Conservation (phyloP, 768 basidiomycete genomes). For the Hortiboletus flavorubellus region DNA sequence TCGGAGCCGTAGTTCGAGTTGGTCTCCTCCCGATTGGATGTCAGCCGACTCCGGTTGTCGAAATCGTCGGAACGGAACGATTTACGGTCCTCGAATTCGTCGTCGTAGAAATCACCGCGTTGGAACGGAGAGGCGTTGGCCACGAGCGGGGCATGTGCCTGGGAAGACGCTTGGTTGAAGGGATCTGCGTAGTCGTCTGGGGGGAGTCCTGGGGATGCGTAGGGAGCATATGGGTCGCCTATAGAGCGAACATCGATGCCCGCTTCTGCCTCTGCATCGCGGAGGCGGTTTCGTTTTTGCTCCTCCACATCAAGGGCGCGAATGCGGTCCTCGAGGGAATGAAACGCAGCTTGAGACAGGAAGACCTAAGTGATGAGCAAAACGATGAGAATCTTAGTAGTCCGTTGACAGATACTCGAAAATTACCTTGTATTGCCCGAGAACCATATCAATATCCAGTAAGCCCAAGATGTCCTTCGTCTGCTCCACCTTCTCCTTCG, state of each 20-base stretch:
- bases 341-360: constrained; percentile 66
- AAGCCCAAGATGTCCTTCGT: constrained; percentile 54
- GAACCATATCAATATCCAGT: constrained; percentile 67
- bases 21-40: no score
- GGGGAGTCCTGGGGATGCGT: constrained; percentile 47
- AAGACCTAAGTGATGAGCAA: background rate
- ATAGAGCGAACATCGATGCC: constrained; percentile 31
- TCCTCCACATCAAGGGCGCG: constrained; percentile 84
- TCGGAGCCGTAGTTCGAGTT: no score
- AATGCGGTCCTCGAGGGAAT: constrained; percentile 81
- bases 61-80: constrained; percentile 75
- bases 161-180: constrained; percentile 51
- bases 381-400: constrained; percentile 3
- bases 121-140: constrained; percentile 79
- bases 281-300: constrained; percentile 73
- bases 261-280: constrained; percentile 71
- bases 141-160: constrained; percentile 79
- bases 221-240: constrained; percentile 77
- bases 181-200: constrained; percentile 51
- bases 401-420: background rate
- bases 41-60: constrained; percentile 53
- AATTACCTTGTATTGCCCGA: constrained; percentile 82
- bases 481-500: constrained; percentile 59
- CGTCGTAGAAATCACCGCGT: constrained; percentile 70
- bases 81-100: constrained; percentile 73